Evolutionary conservation across 2,329 filamentous ascomycete genomes (phyloP).

Genomic region (Cladosporium sp.): DNA sequence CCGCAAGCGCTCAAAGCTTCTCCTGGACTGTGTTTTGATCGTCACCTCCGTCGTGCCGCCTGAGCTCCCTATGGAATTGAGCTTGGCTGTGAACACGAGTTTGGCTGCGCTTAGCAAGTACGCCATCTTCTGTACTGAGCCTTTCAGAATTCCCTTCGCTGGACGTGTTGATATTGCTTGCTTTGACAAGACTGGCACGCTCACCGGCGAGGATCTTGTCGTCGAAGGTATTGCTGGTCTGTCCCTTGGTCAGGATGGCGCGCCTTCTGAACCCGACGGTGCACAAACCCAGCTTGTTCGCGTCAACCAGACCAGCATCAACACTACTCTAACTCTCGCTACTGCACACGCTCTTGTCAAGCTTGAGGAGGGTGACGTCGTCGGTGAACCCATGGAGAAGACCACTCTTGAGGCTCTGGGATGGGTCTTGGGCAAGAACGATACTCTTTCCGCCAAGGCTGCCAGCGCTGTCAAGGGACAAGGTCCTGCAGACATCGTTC

Average conservation of each 20-base stretch:
- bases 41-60: slow-evolving; percentile 98
- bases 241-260: slow-evolving; percentile 64
- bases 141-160: slow-evolving; percentile 95
- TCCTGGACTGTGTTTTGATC: slow-evolving; percentile 95
- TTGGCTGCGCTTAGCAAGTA: slow-evolving; percentile 89
- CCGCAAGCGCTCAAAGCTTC: slow-evolving; percentile 92
- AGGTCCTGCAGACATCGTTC: slow-evolving; percentile 68
- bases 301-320: slow-evolving; percentile 65
- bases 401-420: slow-evolving; percentile 84
- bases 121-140: slow-evolving; percentile 98
- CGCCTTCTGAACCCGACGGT: slow-evolving; percentile 66
- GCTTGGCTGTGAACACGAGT: slow-evolving; percentile 95
- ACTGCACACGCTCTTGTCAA: slow-evolving; percentile 95
- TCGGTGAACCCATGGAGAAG: slow-evolving; percentile 99
- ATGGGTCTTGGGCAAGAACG: slow-evolving; percentile 88
- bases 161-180: slow-evolving; percentile 94
- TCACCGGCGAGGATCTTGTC: slow-evolving; percentile 93
- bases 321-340: slow-evolving; percentile 89
- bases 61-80: slow-evolving; percentile 96
- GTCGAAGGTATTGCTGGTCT: slow-evolving; percentile 95
- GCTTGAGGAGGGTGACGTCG: slow-evolving; percentile 92
- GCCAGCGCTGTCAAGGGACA: slow-evolving; percentile 33
- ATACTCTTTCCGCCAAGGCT: slow-evolving; percentile 68
- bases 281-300: slow-evolving; percentile 75
- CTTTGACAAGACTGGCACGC: slow-evolving; percentile 96